Conservation (phyloP, 1,284 basidiomycete genomes). For the Exsudoporus floridanus region DNA sequence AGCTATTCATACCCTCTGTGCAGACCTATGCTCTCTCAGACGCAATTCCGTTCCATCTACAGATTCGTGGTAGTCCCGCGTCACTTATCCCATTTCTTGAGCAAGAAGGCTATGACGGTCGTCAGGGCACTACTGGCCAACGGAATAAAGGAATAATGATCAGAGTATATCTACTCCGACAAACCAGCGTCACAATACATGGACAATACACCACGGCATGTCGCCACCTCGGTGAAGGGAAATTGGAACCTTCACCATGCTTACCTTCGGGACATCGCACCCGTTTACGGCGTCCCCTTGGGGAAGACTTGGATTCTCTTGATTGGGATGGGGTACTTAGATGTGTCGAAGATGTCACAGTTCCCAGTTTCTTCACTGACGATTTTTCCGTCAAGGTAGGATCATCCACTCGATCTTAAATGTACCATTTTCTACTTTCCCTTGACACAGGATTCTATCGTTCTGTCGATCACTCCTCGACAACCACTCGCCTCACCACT, state of each 20-base stretch:
- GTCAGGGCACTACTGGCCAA: neutral
- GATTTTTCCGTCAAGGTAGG: slow-evolving; percentile 29
- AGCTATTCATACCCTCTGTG: slow-evolving; percentile 34
- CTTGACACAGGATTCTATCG: slow-evolving; percentile 26
- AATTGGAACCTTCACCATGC: slow-evolving; percentile 16
- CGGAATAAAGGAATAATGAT: slow-evolving; percentile 11
- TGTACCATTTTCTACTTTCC: neutral
- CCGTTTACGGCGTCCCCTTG: slow-evolving; percentile 9
- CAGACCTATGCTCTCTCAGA: slow-evolving; percentile 29
- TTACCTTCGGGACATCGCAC: slow-evolving; percentile 2
- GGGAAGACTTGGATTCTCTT: slow-evolving; percentile 23
- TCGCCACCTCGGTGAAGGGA: slow-evolving; percentile 24
- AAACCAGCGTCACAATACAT: slow-evolving; percentile 16
- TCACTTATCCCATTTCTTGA: slow-evolving; percentile 33
- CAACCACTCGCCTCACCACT: slow-evolving; percentile 32
- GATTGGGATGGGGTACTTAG: slow-evolving; percentile 33
- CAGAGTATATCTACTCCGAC: slow-evolving; percentile 28
- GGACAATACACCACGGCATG: slow-evolving; percentile 11
- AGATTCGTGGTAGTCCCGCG: slow-evolving; percentile 27
- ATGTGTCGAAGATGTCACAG: slow-evolving; percentile 20
- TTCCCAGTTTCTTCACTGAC: slow-evolving; percentile 24
- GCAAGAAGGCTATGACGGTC: slow-evolving; percentile 11
- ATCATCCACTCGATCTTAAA: neutral
- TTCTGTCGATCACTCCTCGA: slow-evolving; percentile 29
- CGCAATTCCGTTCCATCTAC: slow-evolving; percentile 35